Percentiles rank a stretch among this genome's conserved stretches.
phyloP scores from a whole-genome alignment of 1,284 basidiomycete genomes.

The Tremellales sp. region DNA sequence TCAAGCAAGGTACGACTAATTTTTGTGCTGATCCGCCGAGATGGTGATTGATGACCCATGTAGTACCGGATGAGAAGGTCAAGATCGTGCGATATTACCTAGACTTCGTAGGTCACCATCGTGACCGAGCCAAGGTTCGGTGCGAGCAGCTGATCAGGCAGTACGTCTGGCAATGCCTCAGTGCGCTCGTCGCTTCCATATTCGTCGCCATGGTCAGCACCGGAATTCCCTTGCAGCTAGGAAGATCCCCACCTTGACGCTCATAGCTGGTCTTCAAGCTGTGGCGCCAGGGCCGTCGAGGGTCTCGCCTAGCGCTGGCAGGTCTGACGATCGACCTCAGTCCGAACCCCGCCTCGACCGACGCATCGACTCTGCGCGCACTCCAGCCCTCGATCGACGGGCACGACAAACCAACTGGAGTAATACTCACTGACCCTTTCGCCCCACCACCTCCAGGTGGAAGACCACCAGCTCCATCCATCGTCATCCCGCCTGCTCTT shows the following conservation, averaged over 20 bases:
- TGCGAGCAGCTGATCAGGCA: background rate
- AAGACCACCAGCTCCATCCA: background rate
- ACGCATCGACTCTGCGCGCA: no score
- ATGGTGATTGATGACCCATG: no score
- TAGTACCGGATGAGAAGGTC: background rate
- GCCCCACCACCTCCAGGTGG: background rate
- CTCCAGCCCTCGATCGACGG: no score
- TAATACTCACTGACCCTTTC: background rate
- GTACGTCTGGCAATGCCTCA: slow-evolving; percentile 36
- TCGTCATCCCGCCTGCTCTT: background rate
- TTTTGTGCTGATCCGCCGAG: no score
- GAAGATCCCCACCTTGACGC: background rate
- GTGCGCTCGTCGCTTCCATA: slow-evolving; percentile 22
- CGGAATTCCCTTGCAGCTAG: no score
- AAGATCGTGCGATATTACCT: background rate
- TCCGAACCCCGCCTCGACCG: no score
- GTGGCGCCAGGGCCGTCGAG: background rate
- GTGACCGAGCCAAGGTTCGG: no score
- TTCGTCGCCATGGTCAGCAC: slow-evolving; percentile 21
- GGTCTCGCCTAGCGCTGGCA: background rate
- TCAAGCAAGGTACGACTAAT: background rate
- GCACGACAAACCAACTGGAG: no score
- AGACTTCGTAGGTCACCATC: background rate
- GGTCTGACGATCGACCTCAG: background rate
- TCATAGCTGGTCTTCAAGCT: background rate